Base-by-base conservation (phyloP, 768 basidiomycete genomes). In the Gymnopilus junonius region DNA sequence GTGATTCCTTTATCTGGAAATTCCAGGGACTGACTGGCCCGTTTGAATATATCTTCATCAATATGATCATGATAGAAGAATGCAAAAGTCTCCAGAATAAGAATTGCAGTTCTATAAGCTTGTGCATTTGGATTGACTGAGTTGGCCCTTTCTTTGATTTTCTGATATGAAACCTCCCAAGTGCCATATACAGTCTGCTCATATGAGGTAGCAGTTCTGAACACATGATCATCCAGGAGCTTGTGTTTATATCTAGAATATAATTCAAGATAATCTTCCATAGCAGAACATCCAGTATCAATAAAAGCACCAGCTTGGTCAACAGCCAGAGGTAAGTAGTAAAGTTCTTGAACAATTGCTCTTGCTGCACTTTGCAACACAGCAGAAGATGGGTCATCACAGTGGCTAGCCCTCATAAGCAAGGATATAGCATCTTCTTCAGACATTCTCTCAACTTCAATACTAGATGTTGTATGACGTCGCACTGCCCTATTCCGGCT, bases 231-330 rank as follows among this genome's bases (percentile, higher is more conserved):
- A 21, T 43, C 34, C 35, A 69, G 15, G 14, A 71, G 55, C 17
- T 62, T 10, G 21, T 59, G 21, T 7, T 56, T 53, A 17, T 62
- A 23, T 58, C 31, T 27, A 14, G 23, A 45, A 37, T 65, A 68
- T 17, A 64, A 4, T 6, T 61, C 20, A 3, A 70, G 43, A 54
- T 69, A 71, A 23, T 65, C 46, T 42, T 65, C 35, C 11, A 65
- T 60, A 55, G 46, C 37, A 48, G 55, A 65, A 8, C 59, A 35
- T n/a, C 55, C 61, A 63, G 55, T 23, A 21, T 46, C 53, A 57
- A 68, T 67, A 39, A 55, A 55, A 58, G 69, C 67, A 25, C 65
- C 69, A 53, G 67, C 69, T 51, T 67, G 66, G 37, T 70, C 67
- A 53, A 70, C 50, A 37, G 67, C 67, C 4, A 67, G 39, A 34